Evolutionary conservation across 2,329 filamentous ascomycete genomes (phyloP).

Genomic region (Daldinia sp.): DNA sequence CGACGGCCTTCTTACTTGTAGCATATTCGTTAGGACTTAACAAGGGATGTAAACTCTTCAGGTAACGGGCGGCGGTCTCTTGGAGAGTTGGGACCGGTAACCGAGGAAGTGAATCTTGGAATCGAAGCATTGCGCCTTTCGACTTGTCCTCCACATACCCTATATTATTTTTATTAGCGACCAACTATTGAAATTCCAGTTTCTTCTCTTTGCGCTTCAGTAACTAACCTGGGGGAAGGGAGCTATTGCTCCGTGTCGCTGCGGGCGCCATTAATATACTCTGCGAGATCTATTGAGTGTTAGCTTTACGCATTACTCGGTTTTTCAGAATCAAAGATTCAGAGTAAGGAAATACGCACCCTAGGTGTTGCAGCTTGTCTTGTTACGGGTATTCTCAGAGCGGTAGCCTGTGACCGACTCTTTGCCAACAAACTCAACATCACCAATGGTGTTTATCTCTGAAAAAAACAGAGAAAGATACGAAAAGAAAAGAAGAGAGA

Average conservation of each 20-base stretch:
- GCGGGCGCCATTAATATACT: slow-evolving; percentile 64
- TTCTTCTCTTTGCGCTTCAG: slow-evolving; percentile 36
- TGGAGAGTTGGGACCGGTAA: slow-evolving; percentile 85
- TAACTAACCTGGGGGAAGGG: slow-evolving; percentile 62
- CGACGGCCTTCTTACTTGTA: slow-evolving; percentile 82
- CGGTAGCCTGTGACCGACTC: slow-evolving; percentile 52
- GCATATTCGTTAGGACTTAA: slow-evolving; percentile 76
- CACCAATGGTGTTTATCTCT: slow-evolving; percentile 41
- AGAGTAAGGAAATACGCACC: slow-evolving; percentile 36
- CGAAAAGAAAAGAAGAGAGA: slow-evolving; percentile 31
- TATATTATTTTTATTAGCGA: slow-evolving; percentile 51
- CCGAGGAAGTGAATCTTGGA: slow-evolving; percentile 84
- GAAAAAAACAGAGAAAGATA: slow-evolving; percentile 17
- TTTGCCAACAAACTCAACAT: slow-evolving; percentile 53
- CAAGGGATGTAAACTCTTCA: slow-evolving; percentile 82
- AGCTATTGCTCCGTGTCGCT: slow-evolving; percentile 68
- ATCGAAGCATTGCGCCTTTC: slow-evolving; percentile 85
- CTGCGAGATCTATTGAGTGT: slow-evolving; percentile 41
- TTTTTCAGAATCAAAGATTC: neutral
- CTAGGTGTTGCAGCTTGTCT: slow-evolving; percentile 45
- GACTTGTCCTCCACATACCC: slow-evolving; percentile 84
- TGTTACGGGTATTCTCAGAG: slow-evolving; percentile 47
- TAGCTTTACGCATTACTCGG: slow-evolving; percentile 32
- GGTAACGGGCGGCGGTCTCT: slow-evolving; percentile 83
- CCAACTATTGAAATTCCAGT: neutral